Conservation (phyloP, 202 grass and related monocot species). For the Schoenoplectus triqueter region DNA sequence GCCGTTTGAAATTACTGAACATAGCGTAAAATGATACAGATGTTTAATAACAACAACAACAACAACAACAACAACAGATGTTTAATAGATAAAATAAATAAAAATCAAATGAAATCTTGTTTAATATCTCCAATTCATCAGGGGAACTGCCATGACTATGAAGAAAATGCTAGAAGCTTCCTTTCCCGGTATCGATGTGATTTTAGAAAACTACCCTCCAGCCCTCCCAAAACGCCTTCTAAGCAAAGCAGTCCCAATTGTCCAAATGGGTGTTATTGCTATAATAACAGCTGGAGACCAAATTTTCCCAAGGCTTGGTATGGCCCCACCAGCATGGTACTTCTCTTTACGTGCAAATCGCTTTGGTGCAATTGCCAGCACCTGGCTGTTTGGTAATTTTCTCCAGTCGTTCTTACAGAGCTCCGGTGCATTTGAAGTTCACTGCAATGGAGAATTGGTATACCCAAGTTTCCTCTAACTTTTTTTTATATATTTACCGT, state of each 20-base stretch:
- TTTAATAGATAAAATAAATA: background rate
- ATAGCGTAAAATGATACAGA: background rate
- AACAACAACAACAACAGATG: no score
- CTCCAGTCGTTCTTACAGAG: slow-evolving; percentile 83
- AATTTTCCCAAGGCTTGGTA: slow-evolving; percentile 93
- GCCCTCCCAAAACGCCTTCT: slow-evolving; percentile 77
- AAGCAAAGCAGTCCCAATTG: slow-evolving; percentile 80
- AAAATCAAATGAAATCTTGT: background rate
- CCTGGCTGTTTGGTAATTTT: slow-evolving; percentile 84
- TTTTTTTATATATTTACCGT: background rate
- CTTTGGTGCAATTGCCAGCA: slow-evolving; percentile 91
- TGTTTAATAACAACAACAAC: no score
- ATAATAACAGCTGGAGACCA: slow-evolving; percentile 88
- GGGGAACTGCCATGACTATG: slow-evolving; percentile 90
- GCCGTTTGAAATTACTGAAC: background rate
- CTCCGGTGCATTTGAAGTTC: slow-evolving; percentile 97
- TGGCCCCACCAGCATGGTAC: slow-evolving; percentile 85
- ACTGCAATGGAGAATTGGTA: slow-evolving; percentile 90
- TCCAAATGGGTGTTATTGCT: slow-evolving; percentile 85
- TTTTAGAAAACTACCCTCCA: slow-evolving; percentile 91
- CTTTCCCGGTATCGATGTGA: slow-evolving; percentile 80
- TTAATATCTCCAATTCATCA: slow-evolving; percentile 46
- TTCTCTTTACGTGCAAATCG: slow-evolving; percentile 77
- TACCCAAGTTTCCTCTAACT: slow-evolving; percentile 5
- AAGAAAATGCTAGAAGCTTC: slow-evolving; percentile 81